Conservation (phyloP, 768 basidiomycete genomes). For the Auricularia auricula-judae region DNA sequence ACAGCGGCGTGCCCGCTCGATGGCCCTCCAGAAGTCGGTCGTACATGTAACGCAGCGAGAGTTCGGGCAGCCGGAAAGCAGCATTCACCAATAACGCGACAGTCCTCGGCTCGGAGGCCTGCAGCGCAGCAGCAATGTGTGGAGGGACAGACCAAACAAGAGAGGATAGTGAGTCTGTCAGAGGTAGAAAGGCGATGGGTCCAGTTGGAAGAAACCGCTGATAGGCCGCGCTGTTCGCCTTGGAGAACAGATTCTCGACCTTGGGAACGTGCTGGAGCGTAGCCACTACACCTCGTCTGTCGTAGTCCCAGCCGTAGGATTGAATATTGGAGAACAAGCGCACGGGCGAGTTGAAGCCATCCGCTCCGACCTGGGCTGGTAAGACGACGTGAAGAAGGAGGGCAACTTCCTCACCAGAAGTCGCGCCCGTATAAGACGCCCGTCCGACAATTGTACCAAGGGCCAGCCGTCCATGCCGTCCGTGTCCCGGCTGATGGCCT, state of each 20-base stretch:
- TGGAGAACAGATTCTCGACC: constrained; percentile 35
- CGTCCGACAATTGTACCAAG: constrained; percentile 60
- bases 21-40: constrained; percentile 47
- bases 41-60: constrained; percentile 61
- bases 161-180: constrained; percentile 67
- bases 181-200: constrained; percentile 89
- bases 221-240: constrained; percentile 71
- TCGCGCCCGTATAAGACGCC: constrained; percentile 52
- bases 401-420: constrained; percentile 46
- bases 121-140: constrained; percentile 58
- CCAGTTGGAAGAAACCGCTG: constrained; percentile 94
- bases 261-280: constrained; percentile 69
- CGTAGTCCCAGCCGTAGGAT: constrained; percentile 87
- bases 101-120: constrained; percentile 49
- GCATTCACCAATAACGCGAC: constrained; percentile 76
- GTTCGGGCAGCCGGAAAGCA: constrained; percentile 73
- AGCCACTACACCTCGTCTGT: constrained; percentile 81
- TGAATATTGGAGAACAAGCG: constrained; percentile 74
- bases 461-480: constrained; percentile 57
- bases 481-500: constrained; percentile 47
- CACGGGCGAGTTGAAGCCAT: constrained; percentile 92
- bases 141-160: constrained; percentile 93
- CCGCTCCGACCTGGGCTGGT: constrained; percentile 69
- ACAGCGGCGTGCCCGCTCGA: constrained; percentile 32
- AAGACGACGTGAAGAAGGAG: not conserved